phyloP scores from a whole-genome alignment of 2,329 filamentous ascomycete genomes.

The Neocucurbitaria cava region DNA sequence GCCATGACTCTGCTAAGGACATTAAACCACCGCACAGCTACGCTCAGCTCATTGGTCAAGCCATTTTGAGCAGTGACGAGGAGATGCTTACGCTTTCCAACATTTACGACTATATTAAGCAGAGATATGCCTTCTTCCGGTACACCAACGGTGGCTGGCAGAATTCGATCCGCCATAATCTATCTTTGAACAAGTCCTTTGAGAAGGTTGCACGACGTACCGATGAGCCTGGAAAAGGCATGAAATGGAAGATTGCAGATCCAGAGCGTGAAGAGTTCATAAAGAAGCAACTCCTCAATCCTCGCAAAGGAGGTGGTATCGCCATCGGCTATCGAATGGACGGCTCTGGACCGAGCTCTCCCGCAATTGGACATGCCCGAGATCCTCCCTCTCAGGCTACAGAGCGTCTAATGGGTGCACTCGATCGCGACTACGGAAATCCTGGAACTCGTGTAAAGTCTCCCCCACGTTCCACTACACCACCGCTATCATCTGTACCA shows the following conservation, averaged over 20 bases:
- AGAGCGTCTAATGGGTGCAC: slow-evolving; percentile 54
- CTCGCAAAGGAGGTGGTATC: slow-evolving; percentile 48
- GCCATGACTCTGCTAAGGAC: slow-evolving; percentile 82
- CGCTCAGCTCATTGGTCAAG: slow-evolving; percentile 95
- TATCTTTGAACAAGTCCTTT: slow-evolving; percentile 94
- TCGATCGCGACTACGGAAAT: slow-evolving; percentile 31
- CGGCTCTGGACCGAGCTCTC: slow-evolving; percentile 74
- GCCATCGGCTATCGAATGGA: slow-evolving; percentile 50
- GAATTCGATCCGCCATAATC: slow-evolving; percentile 96
- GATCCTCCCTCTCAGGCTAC: slow-evolving; percentile 58
- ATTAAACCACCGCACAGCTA: slow-evolving; percentile 97
- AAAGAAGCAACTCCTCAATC: slow-evolving; percentile 65
- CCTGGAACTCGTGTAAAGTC: slow-evolving; percentile 45
- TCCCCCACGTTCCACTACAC: slow-evolving; percentile 55
- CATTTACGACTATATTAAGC: slow-evolving; percentile 93
- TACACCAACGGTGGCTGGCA: slow-evolving; percentile 90
- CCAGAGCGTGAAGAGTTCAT: slow-evolving; percentile 88
- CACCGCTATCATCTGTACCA: slow-evolving; percentile 56
- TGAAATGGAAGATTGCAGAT: slow-evolving; percentile 96
- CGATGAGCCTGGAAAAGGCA: slow-evolving; percentile 96
- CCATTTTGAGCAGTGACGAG: slow-evolving; percentile 84
- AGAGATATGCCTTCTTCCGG: slow-evolving; percentile 91
- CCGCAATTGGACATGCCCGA: slow-evolving; percentile 49
- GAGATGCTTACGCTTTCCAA: slow-evolving; percentile 89
- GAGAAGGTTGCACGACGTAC: slow-evolving; percentile 91